Evolutionary conservation across 371 early-diverging fungal genomes (phyloP), one percentile per base, ranked within the genome.

Genomic region (Mortierella sp.): DNA sequence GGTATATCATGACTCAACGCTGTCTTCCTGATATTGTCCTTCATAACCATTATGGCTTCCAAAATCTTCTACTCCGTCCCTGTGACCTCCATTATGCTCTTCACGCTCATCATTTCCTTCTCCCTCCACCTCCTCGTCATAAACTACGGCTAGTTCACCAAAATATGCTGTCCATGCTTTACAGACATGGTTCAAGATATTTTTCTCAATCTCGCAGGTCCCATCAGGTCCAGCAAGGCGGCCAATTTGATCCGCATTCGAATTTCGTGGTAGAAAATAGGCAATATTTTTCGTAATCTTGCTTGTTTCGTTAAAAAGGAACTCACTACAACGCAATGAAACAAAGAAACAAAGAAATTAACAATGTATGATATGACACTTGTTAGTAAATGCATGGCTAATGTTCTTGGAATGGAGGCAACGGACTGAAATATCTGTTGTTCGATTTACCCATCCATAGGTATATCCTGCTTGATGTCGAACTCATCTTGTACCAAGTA

Each of bases 231-330:
- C 76, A 23, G 66, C 72, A 23, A 78, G 69, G 0, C 66, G 62
- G 10, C 80, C 75, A 29, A 93, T 86, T 82, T 93, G 89, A 2
- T 87, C 69, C 2, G 83, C 75, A 66, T 95, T 87, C 47, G 91
- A 89, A 81, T 95, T 96, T 23, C 94, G 87, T 10, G 98, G 97
- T 69, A 97, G 79, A 85, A 91, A 98, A 72, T 93, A 94, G 5
- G 90, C 93, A 55, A 97, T 88, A 59, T 96, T 93, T 2, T 79
- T 84, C 0, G 96, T 89, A 29, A 96, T 90, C 49, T 83, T 68
- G 8, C 83, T 75, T 7, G 95, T 90, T n/a, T 87, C 68, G 28
- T 89, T 75, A 76, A 90, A 89, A 40, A 97, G 86, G 17, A 87
- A 74, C 32, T 87, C 69, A 1, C 92, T 90, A 83, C 28, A 22